Conservation (phyloP, 306 rosid genomes). For the Fragaria nilgerrensis region DNA sequence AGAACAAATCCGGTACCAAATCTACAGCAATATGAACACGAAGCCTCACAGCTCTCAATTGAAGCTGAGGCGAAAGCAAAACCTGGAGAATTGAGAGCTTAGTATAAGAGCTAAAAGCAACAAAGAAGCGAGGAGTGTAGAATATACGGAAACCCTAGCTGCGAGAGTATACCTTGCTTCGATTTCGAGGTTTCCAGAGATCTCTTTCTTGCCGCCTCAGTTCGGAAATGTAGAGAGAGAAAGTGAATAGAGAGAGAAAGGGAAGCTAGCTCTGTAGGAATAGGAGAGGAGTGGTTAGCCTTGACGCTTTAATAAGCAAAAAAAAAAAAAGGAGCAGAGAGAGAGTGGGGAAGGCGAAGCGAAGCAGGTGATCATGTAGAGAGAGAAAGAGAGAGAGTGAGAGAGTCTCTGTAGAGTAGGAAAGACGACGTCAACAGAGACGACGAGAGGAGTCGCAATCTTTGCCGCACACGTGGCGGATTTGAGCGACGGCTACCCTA, state of each 20-base stretch:
- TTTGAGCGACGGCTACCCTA: background rate
- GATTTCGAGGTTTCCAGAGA: constrained; percentile 47
- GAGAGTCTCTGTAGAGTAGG: background rate
- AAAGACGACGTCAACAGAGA: background rate
- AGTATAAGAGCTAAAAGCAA: background rate
- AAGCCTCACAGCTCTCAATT: background rate
- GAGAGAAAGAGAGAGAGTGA: background rate
- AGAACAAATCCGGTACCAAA: background rate
- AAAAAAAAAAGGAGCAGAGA: constrained; percentile 5
- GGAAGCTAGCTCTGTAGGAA: constrained; percentile 27
- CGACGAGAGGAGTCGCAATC: constrained; percentile 10
- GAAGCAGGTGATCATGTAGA: constrained; percentile 26
- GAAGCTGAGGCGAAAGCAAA: background rate
- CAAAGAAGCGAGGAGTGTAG: background rate
- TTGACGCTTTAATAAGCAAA: constrained; percentile 76
- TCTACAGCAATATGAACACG: background rate
- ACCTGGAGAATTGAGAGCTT: background rate
- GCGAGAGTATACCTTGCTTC: constrained; percentile 49
- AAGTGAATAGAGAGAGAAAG: constrained; percentile 11
- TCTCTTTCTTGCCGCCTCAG: constrained; percentile 54
- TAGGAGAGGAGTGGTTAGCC: constrained; percentile 32
- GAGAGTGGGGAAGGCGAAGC: background rate
- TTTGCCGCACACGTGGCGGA: constrained; percentile 20
- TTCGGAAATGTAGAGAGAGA: constrained; percentile 40
- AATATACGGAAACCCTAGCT: constrained; percentile 29